Evolutionary conservation across 2,329 filamentous ascomycete genomes (phyloP).

Genomic region (Helotiales sp.): DNA sequence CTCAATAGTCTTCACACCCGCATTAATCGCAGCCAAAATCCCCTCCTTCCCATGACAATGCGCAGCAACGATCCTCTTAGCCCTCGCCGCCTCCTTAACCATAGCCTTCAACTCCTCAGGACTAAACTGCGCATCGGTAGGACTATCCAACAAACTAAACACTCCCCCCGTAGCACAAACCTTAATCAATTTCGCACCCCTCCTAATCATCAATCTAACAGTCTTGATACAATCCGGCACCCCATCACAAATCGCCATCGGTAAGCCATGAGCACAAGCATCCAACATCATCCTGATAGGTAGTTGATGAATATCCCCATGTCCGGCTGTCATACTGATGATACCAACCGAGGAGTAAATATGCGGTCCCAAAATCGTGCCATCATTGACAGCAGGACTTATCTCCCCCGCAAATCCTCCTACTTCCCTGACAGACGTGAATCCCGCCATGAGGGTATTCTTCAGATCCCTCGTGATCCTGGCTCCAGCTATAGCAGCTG

Average conservation of each 20-base stretch:
- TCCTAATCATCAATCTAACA: slow-evolving; percentile 44
- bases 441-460: slow-evolving; percentile 46
- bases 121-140: slow-evolving; percentile 45
- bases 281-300: slow-evolving; percentile 38
- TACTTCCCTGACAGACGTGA: slow-evolving; percentile 51
- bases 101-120: slow-evolving; percentile 44
- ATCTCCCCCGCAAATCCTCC: slow-evolving; percentile 48
- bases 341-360: slow-evolving; percentile 47
- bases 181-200: slow-evolving; percentile 51
- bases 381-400: slow-evolving; percentile 43
- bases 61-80: slow-evolving; percentile 42
- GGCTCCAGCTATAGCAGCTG: slow-evolving; percentile 40
- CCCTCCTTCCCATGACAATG: slow-evolving; percentile 45
- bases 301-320: slow-evolving; percentile 45
- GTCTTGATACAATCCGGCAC: slow-evolving; percentile 45
- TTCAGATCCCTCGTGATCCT: slow-evolving; percentile 42
- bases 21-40: slow-evolving; percentile 46
- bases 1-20: slow-evolving; percentile 49
- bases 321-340: slow-evolving; percentile 49
- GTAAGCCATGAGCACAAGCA: slow-evolving; percentile 35
- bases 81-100: slow-evolving; percentile 44
- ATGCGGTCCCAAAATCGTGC: slow-evolving; percentile 46
- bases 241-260: slow-evolving; percentile 44
- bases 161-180: slow-evolving; percentile 46
- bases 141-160: slow-evolving; percentile 43